Base-by-base conservation (phyloP, 2,329 filamentous ascomycete species). In the Drechslerella dactyloides region DNA sequence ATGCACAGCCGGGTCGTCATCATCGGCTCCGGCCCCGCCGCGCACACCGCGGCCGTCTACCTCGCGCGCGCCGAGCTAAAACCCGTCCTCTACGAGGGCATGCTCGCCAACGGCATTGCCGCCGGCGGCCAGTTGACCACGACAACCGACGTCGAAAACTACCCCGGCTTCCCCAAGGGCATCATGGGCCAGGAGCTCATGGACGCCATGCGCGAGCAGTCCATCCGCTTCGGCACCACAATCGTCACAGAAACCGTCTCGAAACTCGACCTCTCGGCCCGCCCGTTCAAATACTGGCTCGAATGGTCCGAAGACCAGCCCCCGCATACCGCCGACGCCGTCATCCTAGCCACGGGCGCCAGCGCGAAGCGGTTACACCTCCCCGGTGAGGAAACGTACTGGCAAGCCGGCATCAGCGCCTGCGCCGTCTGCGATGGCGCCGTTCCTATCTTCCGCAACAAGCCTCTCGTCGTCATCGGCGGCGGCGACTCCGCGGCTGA, bases 141-240 rank as follows among this genome's bases (percentile, higher is more conserved):
- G 24, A 99, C 94, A 62, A 97, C 96, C 78, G 96, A 99, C 76
- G 88, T 99, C 70, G 94, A 99, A 84, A 99, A 99, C 85, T 99
- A 89, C 82, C 94, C 94, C 24, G 94, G 94, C 53, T 99, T 97
- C 83, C 90, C 90, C 78, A 86, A 90, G 77, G 90, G 89, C 74
- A 92, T 99, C 80, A 90, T 91, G 81, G 94, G 94, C 75, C 82
- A 85, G 64, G 89, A 91, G 78, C 84, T 99, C 75, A 99, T 99
- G 94, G 93, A 97, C 76, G 86, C 89, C 80, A 97, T 99, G 93
- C 89, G 90, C 81, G 86, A 85, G 73, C 94, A 99, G 82, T 96
- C 92, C 69, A 87, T 89, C 81, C 89, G 88, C 73, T 97, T 96
- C 82, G 96, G 94, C 78, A 97, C 96, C 74, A 84, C 91, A 78